These are phyloP conservation scores for Aspergillus indologenus DNA, from an alignment of 495 filamentous ascomycete species.

Conservation along the genomic window DNA sequence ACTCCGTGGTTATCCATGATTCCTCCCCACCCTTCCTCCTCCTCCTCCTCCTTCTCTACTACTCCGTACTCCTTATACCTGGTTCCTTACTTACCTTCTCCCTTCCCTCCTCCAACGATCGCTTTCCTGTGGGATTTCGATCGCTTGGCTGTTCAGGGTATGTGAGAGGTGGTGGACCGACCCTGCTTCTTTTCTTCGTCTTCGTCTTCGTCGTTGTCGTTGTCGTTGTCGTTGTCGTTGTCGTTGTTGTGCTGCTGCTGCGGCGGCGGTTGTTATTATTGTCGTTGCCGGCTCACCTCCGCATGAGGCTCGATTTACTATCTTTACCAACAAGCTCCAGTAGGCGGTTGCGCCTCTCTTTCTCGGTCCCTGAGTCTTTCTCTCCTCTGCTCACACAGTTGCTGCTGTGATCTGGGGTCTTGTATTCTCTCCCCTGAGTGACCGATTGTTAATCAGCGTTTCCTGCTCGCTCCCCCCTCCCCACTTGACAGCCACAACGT, in stretches of 20 bases:
- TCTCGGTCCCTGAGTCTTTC: not conserved
- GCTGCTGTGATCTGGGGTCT: not conserved
- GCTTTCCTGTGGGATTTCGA: conserved; percentile 5
- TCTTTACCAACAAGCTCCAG: conserved; percentile 1
- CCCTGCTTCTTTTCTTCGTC: too few species aligned
- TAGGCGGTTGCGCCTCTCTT: not conserved
- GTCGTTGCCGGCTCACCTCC: conserved; percentile 3
- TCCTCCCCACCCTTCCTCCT: not conserved
- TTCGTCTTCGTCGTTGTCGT: too few species aligned
- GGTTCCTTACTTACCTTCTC: not conserved
- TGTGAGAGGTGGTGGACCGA: conserved; percentile 1
- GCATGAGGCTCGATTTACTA: conserved; percentile 6
- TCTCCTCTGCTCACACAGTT: not conserved
- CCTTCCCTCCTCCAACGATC: not conserved
- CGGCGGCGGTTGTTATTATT: not conserved
- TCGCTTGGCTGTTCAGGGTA: conserved; percentile 3
- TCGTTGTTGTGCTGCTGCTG: too few species aligned
- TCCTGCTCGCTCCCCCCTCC: not conserved
- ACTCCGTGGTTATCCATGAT: not conserved
- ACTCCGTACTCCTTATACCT: not conserved
- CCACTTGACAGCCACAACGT: not conserved
- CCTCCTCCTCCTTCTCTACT: not conserved
- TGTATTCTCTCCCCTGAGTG: not conserved
- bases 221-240: not conserved
- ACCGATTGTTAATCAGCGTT: not conserved